These are phyloP conservation scores for Taiozyma sp. DNA, from an alignment of 1,139 yeast genomes.

Conservation along the genomic window DNA sequence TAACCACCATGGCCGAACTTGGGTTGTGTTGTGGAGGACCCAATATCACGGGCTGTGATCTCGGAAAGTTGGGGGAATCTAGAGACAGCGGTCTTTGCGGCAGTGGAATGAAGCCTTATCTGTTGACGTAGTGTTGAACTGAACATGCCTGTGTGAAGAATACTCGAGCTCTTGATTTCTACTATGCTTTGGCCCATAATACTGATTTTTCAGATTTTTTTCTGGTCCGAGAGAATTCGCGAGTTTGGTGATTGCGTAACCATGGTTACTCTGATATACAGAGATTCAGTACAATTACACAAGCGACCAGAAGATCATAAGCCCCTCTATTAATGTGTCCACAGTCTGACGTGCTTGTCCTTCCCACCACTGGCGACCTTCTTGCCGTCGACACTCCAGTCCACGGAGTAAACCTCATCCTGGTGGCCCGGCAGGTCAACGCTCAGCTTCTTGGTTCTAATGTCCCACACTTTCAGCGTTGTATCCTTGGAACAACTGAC, in stretches of 20 bases:
- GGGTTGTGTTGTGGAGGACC: constrained; percentile 23
- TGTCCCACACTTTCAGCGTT: constrained; percentile 96
- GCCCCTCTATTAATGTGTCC: constrained; percentile 56
- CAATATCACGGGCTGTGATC: constrained; percentile 25
- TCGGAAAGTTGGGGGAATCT: constrained; percentile 27
- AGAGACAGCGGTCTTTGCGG: not conserved
- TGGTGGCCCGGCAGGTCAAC: constrained; percentile 94
- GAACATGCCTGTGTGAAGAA: constrained; percentile 6
- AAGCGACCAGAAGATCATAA: too few relatives aligned
- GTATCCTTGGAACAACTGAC: constrained; percentile 97
- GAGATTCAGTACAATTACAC: not conserved
- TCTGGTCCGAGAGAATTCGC: not conserved
- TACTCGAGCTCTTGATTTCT: not conserved
- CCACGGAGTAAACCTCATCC: constrained; percentile 96
- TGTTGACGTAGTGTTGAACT: constrained; percentile 1
- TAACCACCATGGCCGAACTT: constrained; percentile 42
- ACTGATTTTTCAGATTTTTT: not conserved
- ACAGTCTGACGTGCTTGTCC: constrained; percentile 87
- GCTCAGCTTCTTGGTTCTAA: constrained; percentile 73
- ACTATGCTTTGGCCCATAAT: too few relatives aligned
- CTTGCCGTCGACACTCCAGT: constrained; percentile 95
- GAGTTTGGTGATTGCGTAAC: not conserved
- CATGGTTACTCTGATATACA: not conserved
- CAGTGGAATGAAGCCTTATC: constrained; percentile 8
- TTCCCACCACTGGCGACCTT: constrained; percentile 96